Base-by-base conservation (phyloP, 140 eudicot genomes). In the Senecio squalidus region DNA sequence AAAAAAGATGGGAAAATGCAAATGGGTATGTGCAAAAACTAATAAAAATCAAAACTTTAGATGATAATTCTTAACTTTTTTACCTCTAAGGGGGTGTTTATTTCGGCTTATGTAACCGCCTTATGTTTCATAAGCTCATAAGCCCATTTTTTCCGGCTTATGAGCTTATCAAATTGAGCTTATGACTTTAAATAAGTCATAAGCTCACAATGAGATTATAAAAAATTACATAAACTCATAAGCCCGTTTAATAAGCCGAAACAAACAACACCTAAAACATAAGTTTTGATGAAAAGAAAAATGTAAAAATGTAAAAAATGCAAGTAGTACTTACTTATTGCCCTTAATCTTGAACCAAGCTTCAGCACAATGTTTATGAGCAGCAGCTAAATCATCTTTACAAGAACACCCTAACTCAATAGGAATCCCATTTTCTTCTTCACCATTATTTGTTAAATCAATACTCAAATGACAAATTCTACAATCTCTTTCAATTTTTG, bases 321-420 rank as follows among this genome's bases (percentile, higher is more conserved):
- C 38, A 31, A 4, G 3, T 31, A 27, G 9, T 23, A 78, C 94
- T 76, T 76, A 91, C 98, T 77, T 91, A 80, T 91, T 91, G 18
- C 98, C 98, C 71, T 78, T 86, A 60, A 91, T 90, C 79, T 86
- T 90, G 84, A 88, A 88, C 96, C 96, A 88, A 70, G 94, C 80
- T 67, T 88, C 96, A 56, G 94, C 96, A 76, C 98, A 91, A 31
- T 91, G 96, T 73, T 79, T 86, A 66, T 91, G 98, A 27, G 98
- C 94, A 79, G 87, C 88, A 81, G 88, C 96, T 71, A 91, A 77
- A 76, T 91, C 98, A 57, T 79, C 86, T 67, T 91, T 91, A 86
- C 98, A 91, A 71, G 88, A 86, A 73, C 98, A 91, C 11, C 98
- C 98, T 46, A 91, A 72, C 70, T 91, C 98, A 72, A 91, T 83